A percentile compares a stretch with the other conserved stretches of the same genome.
phyloP scores from a whole-genome alignment of 225 moss, liverwort and hornwort genomes.

The Anthoceros angustus region DNA sequence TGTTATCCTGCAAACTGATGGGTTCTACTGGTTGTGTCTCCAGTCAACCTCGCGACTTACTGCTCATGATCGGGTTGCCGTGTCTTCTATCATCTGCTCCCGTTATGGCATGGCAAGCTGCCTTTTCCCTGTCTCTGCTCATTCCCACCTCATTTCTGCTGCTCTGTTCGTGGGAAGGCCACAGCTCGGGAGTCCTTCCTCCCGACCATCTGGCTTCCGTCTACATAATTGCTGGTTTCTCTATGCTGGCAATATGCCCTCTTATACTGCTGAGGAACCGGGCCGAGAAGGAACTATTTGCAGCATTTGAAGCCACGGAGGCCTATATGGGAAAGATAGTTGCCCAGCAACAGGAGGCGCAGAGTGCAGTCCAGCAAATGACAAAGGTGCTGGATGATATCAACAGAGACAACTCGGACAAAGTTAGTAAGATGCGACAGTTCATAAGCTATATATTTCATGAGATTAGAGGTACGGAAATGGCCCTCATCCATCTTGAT shows the following conservation, averaged over 20 bases:
- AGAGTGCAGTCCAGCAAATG: neutral
- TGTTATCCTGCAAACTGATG: neutral
- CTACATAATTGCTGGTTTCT: neutral
- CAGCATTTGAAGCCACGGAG: neutral
- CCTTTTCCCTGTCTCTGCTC: neutral
- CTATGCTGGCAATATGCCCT: neutral
- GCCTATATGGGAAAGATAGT: neutral
- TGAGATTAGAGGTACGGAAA: conserved; percentile 6
- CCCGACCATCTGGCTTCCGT: neutral
- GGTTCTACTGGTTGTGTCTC: neutral
- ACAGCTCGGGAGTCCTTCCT: neutral
- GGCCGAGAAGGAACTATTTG: neutral
- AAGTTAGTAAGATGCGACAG: conserved; percentile 6
- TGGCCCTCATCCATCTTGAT: neutral
- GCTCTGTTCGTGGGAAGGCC: neutral
- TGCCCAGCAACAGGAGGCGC: neutral
- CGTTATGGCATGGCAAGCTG: neutral
- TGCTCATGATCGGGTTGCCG: neutral
- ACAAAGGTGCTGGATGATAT: conserved; percentile 16
- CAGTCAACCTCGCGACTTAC: neutral
- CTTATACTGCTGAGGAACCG: neutral
- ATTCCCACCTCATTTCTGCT: neutral
- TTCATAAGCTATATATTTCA: conserved; percentile 10
- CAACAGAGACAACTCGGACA: conserved; percentile 3
- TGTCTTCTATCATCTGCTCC: conserved; percentile 1